These are phyloP conservation scores for Pseudopithomyces chartarum DNA, from an alignment of 2,329 filamentous ascomycete genomes.

Conservation along the genomic window DNA sequence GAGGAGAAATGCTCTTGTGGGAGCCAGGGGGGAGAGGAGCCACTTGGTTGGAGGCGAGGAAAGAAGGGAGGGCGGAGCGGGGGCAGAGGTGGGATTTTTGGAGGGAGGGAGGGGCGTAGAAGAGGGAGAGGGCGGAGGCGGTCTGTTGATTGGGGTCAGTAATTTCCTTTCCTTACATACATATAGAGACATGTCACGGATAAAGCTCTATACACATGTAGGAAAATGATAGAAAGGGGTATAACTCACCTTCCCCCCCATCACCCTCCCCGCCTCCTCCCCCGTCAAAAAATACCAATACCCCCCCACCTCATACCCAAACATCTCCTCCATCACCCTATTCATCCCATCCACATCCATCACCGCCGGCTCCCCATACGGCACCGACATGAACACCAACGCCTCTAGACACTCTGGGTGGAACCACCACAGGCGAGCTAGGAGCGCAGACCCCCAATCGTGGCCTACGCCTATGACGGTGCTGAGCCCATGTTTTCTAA, in stretches of 20 bases:
- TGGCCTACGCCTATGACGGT: slow-evolving; percentile 16
- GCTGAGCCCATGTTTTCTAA: slow-evolving; percentile 1
- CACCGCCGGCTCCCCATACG: background rate
- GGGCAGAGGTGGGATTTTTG: background rate
- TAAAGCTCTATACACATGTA: no score
- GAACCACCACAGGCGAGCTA: background rate
- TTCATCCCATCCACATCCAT: slow-evolving; percentile 7
- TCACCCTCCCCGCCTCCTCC: background rate
- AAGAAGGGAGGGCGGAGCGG: background rate
- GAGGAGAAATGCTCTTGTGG: background rate
- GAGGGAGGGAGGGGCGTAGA: background rate
- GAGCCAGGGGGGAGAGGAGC: background rate
- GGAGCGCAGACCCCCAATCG: slow-evolving; percentile 9
- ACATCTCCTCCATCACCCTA: background rate
- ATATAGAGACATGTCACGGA: no score
- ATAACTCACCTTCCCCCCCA: background rate
- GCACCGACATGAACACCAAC: slow-evolving; percentile 5
- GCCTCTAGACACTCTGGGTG: background rate
- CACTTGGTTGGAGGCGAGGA: background rate
- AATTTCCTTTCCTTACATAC: no score
- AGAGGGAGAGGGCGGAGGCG: background rate
- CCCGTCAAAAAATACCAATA: slow-evolving; percentile 8
- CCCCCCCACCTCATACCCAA: slow-evolving; percentile 8
- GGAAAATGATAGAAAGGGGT: background rate
- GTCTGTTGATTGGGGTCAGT: background rate